Evolutionary conservation across 441 rosid genomes (phyloP).

Genomic region (Sinapis alba): DNA sequence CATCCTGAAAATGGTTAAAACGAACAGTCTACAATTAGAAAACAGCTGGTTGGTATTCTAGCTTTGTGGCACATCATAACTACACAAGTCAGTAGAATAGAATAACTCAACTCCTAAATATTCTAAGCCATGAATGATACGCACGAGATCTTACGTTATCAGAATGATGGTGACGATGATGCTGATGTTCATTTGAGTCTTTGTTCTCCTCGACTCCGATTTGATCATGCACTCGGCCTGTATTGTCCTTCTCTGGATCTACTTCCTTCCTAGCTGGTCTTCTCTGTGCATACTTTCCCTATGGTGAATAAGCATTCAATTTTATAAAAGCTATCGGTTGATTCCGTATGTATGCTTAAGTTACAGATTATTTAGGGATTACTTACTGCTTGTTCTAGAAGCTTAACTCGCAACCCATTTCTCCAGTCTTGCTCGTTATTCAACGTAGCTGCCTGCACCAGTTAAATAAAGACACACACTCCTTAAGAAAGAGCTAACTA

Average conservation of each 20-base stretch:
- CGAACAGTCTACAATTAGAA: background rate
- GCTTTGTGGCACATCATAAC: no score
- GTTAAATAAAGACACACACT: background rate
- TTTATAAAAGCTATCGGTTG: slow-evolving; percentile 12
- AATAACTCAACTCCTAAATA: no score
- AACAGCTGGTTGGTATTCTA: background rate
- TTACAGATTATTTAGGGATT: background rate
- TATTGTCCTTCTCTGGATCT: slow-evolving; percentile 56
- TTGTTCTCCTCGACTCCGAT: slow-evolving; percentile 56
- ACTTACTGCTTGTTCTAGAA: slow-evolving; percentile 66
- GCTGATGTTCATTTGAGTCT: slow-evolving; percentile 49
- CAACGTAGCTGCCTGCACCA: slow-evolving; percentile 69
- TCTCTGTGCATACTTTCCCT: slow-evolving; percentile 68
- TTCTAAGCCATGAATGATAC: no score
- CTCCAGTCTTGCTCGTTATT: slow-evolving; percentile 91
- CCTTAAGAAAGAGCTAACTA: background rate
- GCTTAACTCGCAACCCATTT: slow-evolving; percentile 89
- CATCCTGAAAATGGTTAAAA: slow-evolving; percentile 46
- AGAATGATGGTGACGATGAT: slow-evolving; percentile 43
- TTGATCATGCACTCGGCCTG: slow-evolving; percentile 46
- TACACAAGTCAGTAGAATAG: no score
- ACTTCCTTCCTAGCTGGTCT: slow-evolving; percentile 62
- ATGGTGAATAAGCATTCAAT: slow-evolving; percentile 16
- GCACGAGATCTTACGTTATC: no score
- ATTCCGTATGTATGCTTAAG: background rate